Evolutionary conservation across 352 stramenopile genomes (phyloP).

Genomic region (Phytophthora podocarpi): DNA sequence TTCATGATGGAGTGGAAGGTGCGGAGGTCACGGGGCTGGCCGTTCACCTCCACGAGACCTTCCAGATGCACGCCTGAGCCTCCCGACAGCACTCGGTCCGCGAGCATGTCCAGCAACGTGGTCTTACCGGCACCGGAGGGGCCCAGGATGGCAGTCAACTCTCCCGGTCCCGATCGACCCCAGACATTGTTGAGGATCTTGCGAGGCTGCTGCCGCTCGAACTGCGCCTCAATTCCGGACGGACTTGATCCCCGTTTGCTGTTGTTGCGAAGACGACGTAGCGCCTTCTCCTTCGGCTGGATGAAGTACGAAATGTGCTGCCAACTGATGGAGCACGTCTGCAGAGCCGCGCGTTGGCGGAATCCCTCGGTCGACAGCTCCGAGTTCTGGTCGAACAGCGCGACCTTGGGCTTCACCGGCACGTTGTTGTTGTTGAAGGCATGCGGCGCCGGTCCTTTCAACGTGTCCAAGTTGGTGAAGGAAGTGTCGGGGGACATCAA

Average conservation of each 20-base stretch:
- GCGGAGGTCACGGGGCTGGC: conserved; percentile 42
- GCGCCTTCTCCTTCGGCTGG: conserved; percentile 32
- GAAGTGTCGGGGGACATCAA: conserved; percentile 27
- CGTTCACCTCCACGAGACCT: conserved; percentile 68
- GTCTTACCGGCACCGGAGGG: conserved; percentile 73
- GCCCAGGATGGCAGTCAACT: conserved; percentile 76
- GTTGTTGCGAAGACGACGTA: conserved; percentile 20
- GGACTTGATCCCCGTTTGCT: conserved; percentile 34
- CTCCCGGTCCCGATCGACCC: conserved; percentile 60
- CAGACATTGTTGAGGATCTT: conserved; percentile 74
- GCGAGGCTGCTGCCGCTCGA: conserved; percentile 40
- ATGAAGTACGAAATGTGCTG: conserved; percentile 69
- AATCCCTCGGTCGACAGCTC: conserved; percentile 40
- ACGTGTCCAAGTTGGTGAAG: conserved; percentile 32
- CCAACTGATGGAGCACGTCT: conserved; percentile 70
- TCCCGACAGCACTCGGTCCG: conserved; percentile 49
- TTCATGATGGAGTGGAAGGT: conserved; percentile 65
- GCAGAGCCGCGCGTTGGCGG: conserved; percentile 32
- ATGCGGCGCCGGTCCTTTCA: conserved; percentile 27
- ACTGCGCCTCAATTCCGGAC: conserved; percentile 34
- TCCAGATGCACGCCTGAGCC: conserved; percentile 42
- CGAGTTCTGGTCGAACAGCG: conserved; percentile 37
- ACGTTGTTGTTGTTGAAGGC: conserved; percentile 35
- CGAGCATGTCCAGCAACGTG: conserved; percentile 72
- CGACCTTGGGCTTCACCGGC: conserved; percentile 35